Evolutionary conservation across 2,329 filamentous ascomycete genomes (phyloP), one percentile per base, ranked within the genome.

Genomic region (Cladorrhinum sp.): DNA sequence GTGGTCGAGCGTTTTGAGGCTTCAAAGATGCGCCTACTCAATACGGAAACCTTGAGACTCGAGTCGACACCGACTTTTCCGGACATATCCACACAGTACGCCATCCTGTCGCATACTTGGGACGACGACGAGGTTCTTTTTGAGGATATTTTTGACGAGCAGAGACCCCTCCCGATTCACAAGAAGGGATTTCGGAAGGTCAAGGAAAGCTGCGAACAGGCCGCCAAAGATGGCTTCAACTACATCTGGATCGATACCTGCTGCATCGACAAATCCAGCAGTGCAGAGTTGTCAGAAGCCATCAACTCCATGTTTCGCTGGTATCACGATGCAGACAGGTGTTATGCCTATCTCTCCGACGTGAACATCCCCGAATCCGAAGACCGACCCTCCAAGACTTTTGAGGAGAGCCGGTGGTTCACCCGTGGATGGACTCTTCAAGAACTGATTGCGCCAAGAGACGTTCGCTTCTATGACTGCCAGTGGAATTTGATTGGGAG

Each of bases 221-320:
- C 57, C 2, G 4, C 24, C 23, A 23, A 32, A 23, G 50, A 50
- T 49, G 50, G 50, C 2, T 59, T 29, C 49, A 29, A 53, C 9
- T 67, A 69, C 54, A 58, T 62, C 10, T 70, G 69, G 68, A 54
- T 67, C 10, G 69, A 70, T 41, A 70, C 68, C 0, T 68, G 65
- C 51, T 71, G 69, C 58, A 71, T 71, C 45, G 66, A 70, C 59
- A 70, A 70, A 55, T 56, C 55, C n/a, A 68, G 64, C 59, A 67
- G 64, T 29, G 62, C 62, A 2, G 68, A 70, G 49, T 55, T 70
- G 2, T 59, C 61, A 12, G 66, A 70, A 36, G 64, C 49, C 18
- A 58, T 58, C 56, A 58, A 58, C 48, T 58, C 56, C 56, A 58
- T 58, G 56, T 58, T 51, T 64, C 63, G 55, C 1, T 70, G 68